Evolutionary conservation across 805 yeast genomes (phyloP).

Genomic region (Metschnikowia reukaufii): DNA sequence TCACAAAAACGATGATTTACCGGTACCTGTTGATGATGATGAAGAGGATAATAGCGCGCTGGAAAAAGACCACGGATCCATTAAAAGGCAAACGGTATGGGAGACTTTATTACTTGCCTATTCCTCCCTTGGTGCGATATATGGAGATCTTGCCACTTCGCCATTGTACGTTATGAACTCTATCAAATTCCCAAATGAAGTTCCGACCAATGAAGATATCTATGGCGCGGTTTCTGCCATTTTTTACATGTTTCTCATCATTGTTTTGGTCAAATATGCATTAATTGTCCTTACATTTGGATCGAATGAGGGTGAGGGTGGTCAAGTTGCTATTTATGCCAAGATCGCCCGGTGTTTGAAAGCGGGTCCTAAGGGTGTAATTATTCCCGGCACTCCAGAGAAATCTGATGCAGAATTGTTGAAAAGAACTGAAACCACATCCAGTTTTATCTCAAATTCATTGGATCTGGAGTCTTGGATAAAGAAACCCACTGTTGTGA

Average conservation of each 20-base stretch:
- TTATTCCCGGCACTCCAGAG: slow-evolving; percentile 41
- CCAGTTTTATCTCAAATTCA: slow-evolving; percentile 23
- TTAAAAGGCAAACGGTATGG: not conserved
- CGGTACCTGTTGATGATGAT: slow-evolving; percentile 1
- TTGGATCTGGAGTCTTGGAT: slow-evolving; percentile 19
- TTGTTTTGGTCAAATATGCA: slow-evolving; percentile 54
- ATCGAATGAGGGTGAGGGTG: slow-evolving; percentile 62
- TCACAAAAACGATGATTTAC: slow-evolving; percentile 2
- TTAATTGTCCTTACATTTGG: slow-evolving; percentile 50
- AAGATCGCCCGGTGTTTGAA: slow-evolving; percentile 51
- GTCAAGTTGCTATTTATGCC: slow-evolving; percentile 63
- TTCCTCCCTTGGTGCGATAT: slow-evolving; percentile 59
- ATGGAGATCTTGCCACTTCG: slow-evolving; percentile 64
- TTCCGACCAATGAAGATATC: slow-evolving; percentile 41
- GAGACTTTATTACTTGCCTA: slow-evolving; percentile 32
- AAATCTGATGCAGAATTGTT: slow-evolving; percentile 29
- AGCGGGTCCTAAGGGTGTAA: slow-evolving; percentile 47
- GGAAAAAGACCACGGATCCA: not conserved
- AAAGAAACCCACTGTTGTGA: slow-evolving; percentile 27
- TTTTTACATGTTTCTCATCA: slow-evolving; percentile 54
- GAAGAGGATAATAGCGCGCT: slow-evolving; percentile 6
- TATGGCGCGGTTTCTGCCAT: slow-evolving; percentile 54
- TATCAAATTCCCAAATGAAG: slow-evolving; percentile 25
- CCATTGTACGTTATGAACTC: slow-evolving; percentile 52
- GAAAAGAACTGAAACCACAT: slow-evolving; percentile 40